Evolutionary conservation across 495 filamentous ascomycete species (phyloP).

Genomic region (Xylaria acuta): DNA sequence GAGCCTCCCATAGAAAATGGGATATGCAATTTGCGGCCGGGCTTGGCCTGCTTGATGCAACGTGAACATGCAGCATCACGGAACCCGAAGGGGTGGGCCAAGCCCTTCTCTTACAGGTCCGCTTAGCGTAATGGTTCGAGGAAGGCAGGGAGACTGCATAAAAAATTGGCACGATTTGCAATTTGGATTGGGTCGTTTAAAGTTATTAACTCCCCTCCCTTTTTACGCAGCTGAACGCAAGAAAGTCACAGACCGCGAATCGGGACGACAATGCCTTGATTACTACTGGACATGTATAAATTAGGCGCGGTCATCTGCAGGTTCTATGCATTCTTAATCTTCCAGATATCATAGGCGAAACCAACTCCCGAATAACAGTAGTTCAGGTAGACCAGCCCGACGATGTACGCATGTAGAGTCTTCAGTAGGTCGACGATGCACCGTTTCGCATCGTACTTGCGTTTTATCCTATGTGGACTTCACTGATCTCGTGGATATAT

Average conservation of each 20-base stretch:
- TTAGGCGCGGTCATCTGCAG: not conserved
- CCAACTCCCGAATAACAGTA: not conserved
- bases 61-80: not conserved
- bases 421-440: not conserved
- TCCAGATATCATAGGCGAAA: not conserved
- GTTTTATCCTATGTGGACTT: not conserved
- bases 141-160: not conserved
- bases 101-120: constrained; percentile 5
- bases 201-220: not conserved
- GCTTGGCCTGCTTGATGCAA: constrained; percentile 11
- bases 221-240: not conserved
- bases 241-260: not conserved
- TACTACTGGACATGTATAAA: not conserved
- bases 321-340: too few relatives aligned
- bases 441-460: not conserved
- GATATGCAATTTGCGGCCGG: not conserved
- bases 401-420: not conserved
- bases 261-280: not conserved
- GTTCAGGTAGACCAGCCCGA: not conserved
- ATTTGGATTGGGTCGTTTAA: constrained; percentile 8
- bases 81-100: not conserved
- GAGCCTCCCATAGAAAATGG: not conserved
- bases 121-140: constrained; percentile 11
- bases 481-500: not conserved
- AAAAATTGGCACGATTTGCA: not conserved